A percentile compares a stretch with the other conserved stretches of the same genome.
phyloP scores from a whole-genome alignment of 257 asterid species.

The Dorcoceras hygrometricum region DNA sequence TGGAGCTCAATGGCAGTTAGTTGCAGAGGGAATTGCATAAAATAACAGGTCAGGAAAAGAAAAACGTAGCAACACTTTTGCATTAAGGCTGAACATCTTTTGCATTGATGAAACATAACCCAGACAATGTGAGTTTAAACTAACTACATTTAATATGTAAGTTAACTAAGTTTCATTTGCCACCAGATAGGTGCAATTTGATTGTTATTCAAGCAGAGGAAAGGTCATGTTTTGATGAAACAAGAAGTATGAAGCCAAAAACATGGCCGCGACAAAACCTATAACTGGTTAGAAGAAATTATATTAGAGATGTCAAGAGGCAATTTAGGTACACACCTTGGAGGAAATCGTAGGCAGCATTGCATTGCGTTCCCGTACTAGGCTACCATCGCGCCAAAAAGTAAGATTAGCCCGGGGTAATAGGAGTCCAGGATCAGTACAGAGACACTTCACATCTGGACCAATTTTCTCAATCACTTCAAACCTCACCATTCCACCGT shows the following conservation, averaged over 20 bases:
- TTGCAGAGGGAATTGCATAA: not conserved
- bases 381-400: conserved; percentile 93
- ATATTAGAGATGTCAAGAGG: conserved; percentile 7
- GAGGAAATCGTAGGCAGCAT: conserved; percentile 98
- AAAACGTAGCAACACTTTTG: no score
- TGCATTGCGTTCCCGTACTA: conserved; percentile 95
- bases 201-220: not conserved
- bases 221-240: conserved; percentile 6
- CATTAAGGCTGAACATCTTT: not conserved
- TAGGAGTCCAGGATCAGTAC: conserved; percentile 96
- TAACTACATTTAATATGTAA: not conserved
- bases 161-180: conserved; percentile 2
- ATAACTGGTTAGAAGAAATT: conserved; percentile 9
- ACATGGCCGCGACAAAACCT: conserved; percentile 3
- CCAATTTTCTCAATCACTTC: conserved; percentile 95
- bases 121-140: conserved; percentile 10
- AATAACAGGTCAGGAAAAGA: not conserved
- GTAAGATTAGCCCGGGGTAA: conserved; percentile 96
- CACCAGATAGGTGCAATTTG: not conserved
- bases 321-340: conserved; percentile 50
- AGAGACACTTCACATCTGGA: conserved; percentile 93
- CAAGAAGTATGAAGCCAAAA: conserved; percentile 6
- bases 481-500: conserved; percentile 99
- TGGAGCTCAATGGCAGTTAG: not conserved
- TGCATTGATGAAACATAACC: conserved; percentile 10